Base-by-base conservation (phyloP, 805 yeast genomes). In the Saccharomycopsis lassenensis region DNA sequence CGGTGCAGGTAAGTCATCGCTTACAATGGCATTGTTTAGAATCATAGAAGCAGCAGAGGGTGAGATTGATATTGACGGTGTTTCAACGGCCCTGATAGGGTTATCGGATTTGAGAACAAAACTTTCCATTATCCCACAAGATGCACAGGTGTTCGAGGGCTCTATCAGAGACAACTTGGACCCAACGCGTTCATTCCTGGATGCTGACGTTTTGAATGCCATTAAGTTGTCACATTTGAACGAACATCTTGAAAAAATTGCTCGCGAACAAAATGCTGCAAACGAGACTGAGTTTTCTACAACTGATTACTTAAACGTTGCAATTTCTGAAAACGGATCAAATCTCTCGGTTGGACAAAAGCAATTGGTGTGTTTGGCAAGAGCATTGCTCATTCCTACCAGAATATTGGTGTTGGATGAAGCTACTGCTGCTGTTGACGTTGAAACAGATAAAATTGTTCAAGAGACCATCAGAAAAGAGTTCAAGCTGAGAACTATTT, bases 1-100 rank as follows among this genome's bases (percentile, higher is more conserved):
- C 0, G 97, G 97, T 45, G 96, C 96, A 2, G 97, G 97, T 46
- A 86, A 86, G 56, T 78, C 91, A 0, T 78, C 94, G 1, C 65
- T 86, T 50, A 80, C 94, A 0, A 59, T 84, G 50, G 91, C 95
- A 0, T 59, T 86, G 26, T 86, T 83, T 65, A 63, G 96, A 48
- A 72, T 86, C 31, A 82, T 87, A 49, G 95, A 87, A 57, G 33
- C 44, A 16, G 73, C 76, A 4, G 59, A 56, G 7, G 93, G 93
- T n/a, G 56, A 61, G 25, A 81, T 86, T 48, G 61, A 60, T 11
- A 78, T 86, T 48, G 95, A 87, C 59, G 74, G 69, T 19, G 52
- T 83, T 11, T 59, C 78, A 47, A 82, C 83, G 4, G 62, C 73
- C 31, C 51, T 62, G 19, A 69, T 86, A 39, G 95, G 95, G 3